phyloP scores from a whole-genome alignment of 164 flowering plant species.

The Echeveria elegans region DNA sequence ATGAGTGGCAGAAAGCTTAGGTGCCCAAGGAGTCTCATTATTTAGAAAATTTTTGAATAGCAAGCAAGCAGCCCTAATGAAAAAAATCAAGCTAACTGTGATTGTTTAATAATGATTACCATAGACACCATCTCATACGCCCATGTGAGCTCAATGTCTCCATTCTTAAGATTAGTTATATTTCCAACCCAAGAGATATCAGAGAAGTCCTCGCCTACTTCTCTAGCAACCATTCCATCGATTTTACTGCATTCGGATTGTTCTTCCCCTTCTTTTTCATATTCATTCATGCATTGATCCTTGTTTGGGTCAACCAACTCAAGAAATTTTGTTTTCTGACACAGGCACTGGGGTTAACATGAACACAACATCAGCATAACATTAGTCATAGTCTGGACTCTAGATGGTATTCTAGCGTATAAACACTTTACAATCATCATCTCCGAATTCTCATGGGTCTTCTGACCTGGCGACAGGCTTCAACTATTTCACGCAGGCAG shows the following conservation, averaged over 20 bases:
- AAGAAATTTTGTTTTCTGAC: slow-evolving; percentile 18
- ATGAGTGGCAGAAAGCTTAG: too few species aligned
- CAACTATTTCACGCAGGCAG: slow-evolving; percentile 86
- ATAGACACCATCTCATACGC: slow-evolving; percentile 93
- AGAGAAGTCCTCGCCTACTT: slow-evolving; percentile 28
- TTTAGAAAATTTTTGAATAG: too few species aligned
- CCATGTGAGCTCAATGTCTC: slow-evolving; percentile 97
- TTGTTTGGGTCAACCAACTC: slow-evolving; percentile 21
- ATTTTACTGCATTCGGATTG: slow-evolving; percentile 15
- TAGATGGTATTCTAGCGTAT: slow-evolving; percentile 94
- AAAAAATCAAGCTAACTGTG: neutral
- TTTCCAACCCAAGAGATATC: slow-evolving; percentile 97
- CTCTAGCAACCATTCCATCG: slow-evolving; percentile 24
- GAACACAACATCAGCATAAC: slow-evolving; percentile 93
- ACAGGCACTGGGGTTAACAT: slow-evolving; percentile 60
- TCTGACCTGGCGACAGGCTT: slow-evolving; percentile 77
- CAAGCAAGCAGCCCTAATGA: neutral
- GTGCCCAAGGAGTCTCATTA: too few species aligned
- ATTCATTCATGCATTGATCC: slow-evolving; percentile 17
- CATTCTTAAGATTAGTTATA: slow-evolving; percentile 82
- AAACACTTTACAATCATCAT: slow-evolving; percentile 96
- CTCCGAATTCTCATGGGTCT: slow-evolving; percentile 77
- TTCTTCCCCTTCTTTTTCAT: slow-evolving; percentile 17
- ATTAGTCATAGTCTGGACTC: slow-evolving; percentile 96
- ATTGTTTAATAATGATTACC: too few species aligned